Evolutionary conservation across 148 eudicot species (phyloP).

Genomic region (Nyssa sinensis): DNA sequence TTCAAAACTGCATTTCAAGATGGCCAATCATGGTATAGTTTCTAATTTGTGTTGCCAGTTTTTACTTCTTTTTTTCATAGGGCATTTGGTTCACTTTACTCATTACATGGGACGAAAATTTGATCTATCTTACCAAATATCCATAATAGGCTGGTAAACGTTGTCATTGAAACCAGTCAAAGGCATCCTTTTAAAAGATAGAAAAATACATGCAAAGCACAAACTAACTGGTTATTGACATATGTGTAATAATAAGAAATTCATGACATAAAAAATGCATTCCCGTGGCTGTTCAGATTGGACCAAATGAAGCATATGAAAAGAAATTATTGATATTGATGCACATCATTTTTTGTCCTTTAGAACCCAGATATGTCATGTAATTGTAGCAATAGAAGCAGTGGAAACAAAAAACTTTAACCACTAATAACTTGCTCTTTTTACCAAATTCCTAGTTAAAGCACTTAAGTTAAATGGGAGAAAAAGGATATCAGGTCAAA

Average conservation of each 20-base stretch:
- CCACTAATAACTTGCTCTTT: too few relatives aligned
- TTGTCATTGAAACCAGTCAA: too few relatives aligned
- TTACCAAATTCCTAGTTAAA: neutral
- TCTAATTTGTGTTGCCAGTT: too few relatives aligned
- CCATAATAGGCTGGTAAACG: too few relatives aligned
- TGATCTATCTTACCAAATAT: too few relatives aligned
- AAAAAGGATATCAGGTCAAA: neutral
- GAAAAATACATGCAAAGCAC: neutral
- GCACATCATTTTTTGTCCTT: neutral
- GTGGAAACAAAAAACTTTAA: too few relatives aligned
- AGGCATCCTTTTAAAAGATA: neutral
- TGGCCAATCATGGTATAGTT: neutral
- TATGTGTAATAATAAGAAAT: neutral
- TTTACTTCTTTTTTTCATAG: too few relatives aligned
- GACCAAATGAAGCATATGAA: neutral
- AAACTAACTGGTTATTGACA: too few relatives aligned
- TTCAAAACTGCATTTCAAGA: too few relatives aligned
- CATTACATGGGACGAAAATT: too few relatives aligned
- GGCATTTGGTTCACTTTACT: too few relatives aligned
- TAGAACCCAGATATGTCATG: neutral
- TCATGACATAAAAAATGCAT: neutral
- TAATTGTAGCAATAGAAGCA: neutral
- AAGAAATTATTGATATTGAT: neutral
- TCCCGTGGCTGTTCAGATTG: too few relatives aligned
- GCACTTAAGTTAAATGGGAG: neutral